Evolutionary conservation across 139 green algal genomes (phyloP), one percentile per base, ranked within the genome.

Genomic region (Pleodorina starrii): DNA sequence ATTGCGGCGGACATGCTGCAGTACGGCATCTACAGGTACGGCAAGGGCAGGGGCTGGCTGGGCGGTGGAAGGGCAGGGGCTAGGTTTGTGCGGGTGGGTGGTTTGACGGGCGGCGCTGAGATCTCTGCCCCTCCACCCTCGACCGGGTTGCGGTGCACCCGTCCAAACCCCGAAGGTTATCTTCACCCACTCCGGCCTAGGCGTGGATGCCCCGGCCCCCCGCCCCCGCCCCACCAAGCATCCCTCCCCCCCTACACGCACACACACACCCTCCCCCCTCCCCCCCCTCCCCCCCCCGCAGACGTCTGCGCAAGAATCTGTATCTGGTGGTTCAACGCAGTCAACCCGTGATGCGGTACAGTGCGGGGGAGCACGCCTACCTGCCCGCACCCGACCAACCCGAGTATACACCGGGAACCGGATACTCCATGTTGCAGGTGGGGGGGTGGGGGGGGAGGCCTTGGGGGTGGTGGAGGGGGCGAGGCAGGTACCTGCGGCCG

Each of bases 1-100:
- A 77, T 87, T 4, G 81, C 43, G 42, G 81, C 81, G 5, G 81
- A 87, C n/a, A 40, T 87, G n/a, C 81, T 87, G n/a, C 81, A 87
- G 59, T 87, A 87, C 42, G 25, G n/a, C n/a, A 66, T 87, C n/a
- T 87, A 87, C 82, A 84, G 50, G 76, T 84, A 35, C 32, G 32
- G 35, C 46, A 2, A 7, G 29, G 19, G 57, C 12, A 57, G 48
- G 48, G 48, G 10, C 48, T 57, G 48, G 48, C 11, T 21, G 48
- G 48, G 48, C 11, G 48, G 12, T 10, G 48, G 48, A 57, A 57
- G 48, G 48, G 48, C 10, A 57, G 48, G 48, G 48, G 12, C 48
- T n/a, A n/a, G n/a, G n/a, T n/a, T n/a, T n/a, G n/a, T n/a, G n/a
- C n/a, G n/a, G n/a, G n/a, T n/a, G n/a, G n/a, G 54, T 66, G 54